Evolutionary conservation across 2,329 filamentous ascomycete genomes (phyloP), one percentile per base, ranked within the genome.

Genomic region (Cryphonectria radicalis): DNA sequence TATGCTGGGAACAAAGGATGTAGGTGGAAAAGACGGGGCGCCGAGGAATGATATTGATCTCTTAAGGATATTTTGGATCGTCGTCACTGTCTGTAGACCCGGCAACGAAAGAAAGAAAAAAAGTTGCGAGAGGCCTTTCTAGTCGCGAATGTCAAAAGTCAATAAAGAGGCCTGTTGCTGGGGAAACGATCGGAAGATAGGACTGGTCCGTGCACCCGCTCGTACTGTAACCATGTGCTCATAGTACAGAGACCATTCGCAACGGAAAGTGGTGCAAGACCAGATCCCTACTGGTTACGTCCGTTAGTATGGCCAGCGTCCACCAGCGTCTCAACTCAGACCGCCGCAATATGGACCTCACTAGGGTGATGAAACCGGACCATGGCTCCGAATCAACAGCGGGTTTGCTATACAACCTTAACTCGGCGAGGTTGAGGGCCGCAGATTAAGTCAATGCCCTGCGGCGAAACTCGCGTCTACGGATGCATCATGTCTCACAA

Each of bases 141-240:
- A 19, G 64, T n/a, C 53, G 22, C 35, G 43, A 66, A 35, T n/a
- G 63, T 63, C 22, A 17, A 55, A 69, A 60, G 68, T 70, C 68
- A 70, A 70, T 32, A 70, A 32, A 10, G 1, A 28, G 11, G 53
- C 22, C 28, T 63, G 71, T 73, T 71, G 67, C 69, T 37, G 42
- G 55, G 66, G 71, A 37, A 71, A 73, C 71, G 53, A 55, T 53
- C 28, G 43, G 22, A 28, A 50, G 28, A 50, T n/a, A 10, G 43
- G 43, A 32, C 7, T 57, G 55, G 17, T 17, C 66, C 55, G 28
- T 67, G 66, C 62, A 53, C 63, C 59, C 28, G 32, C 46, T 25
- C 40, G 37, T 40, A 40, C n/a, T 40, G 37, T 40, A 40, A 10
- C 32, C 10, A 37, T 37, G 37, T 37, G 37, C 11, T 11, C 8